These are phyloP conservation scores for Penicillium sp. DNA, from an alignment of 2,329 filamentous ascomycete species.

Conservation along the genomic window DNA sequence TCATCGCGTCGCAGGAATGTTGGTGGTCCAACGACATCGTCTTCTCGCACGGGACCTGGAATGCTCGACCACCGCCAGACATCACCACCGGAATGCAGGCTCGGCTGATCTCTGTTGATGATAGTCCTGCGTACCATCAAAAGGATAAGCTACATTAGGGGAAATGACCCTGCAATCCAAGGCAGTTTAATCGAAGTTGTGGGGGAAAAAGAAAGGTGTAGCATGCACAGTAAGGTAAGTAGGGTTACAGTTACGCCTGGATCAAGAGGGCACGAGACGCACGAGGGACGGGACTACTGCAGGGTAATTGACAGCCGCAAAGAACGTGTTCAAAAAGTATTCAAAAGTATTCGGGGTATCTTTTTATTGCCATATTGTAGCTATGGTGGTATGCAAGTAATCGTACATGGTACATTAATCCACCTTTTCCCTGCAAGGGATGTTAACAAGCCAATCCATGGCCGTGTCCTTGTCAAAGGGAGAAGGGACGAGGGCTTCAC, in stretches of 20 bases:
- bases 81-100: conserved; percentile 36
- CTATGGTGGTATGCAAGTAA: conserved; percentile 29
- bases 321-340: conserved; percentile 36
- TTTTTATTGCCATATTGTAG: conserved; percentile 19
- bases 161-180: conserved; percentile 14
- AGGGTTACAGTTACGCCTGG: conserved; percentile 21
- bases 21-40: conserved; percentile 25
- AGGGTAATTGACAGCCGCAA: conserved; percentile 32
- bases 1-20: conserved; percentile 35
- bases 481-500: conserved; percentile 34
- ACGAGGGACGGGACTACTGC: conserved; percentile 26
- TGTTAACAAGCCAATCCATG: conserved; percentile 25
- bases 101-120: conserved; percentile 14
- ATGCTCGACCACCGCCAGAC: conserved; percentile 33
- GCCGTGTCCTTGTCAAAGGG: conserved; percentile 34
- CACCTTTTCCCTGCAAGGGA: conserved; percentile 38
- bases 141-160: conserved; percentile 23
- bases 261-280: conserved; percentile 33
- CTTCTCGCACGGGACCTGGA: conserved; percentile 27
- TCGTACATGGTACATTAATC: conserved; percentile 26
- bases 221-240: conserved; percentile 17
- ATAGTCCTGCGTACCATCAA: conserved; percentile 13
- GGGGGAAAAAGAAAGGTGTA: conserved; percentile 18
- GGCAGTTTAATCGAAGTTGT: conserved; percentile 11
- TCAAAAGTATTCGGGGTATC: conserved; percentile 25